Evolutionary conservation across 2,329 filamentous ascomycete species (phyloP), one percentile per base, ranked within the genome.

Genomic region (Phialemonium atrogriseum): DNA sequence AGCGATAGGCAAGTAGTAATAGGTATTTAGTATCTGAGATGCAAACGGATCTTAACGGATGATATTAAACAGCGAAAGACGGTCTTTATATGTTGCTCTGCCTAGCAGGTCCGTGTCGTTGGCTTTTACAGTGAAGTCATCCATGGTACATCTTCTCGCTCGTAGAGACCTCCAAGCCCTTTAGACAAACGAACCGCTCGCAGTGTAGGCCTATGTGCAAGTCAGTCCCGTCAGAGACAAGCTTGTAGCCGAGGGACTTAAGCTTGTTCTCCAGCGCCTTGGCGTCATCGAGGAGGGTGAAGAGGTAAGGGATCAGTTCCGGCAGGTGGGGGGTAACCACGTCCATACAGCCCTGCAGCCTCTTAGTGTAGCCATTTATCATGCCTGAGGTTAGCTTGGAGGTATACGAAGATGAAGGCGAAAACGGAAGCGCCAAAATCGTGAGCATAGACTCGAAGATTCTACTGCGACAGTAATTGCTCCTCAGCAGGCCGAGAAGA

Each of bases 191-290:
- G n/a, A n/a, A n/a, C n/a, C n/a, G n/a, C n/a, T n/a, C n/a, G n/a
- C n/a, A n/a, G n/a, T n/a, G n/a, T n/a, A n/a, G n/a, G n/a, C n/a
- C 88, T 71, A 98, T 86, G 70, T 98, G 91, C 54, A 88, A 94
- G 66, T 98, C 91, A 24, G 91, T 98, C 49, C 91, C 91, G 50
- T 88, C 87, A 33, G 87, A 83, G 42, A 98, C 91, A 44, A 98
- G 79, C 65, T 84, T 94, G 74, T 96, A 91, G 50, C 84, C 86
- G 32, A 94, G 77, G 34, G 71, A 70, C 80, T 86, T 91, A 58
- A 91, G 80, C 53, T 81, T 82, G 46, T 74, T 70, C 57, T 94
- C 89, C 10, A 96, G 82, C 10, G 91, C 86, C 56, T 95, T 87
- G 2, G 72, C 52, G 50, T 98, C 91, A 35, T 82, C 75, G 21